Evolutionary conservation across 2,329 filamentous ascomycete genomes (phyloP), one percentile per base, ranked within the genome.

Genomic region (Penicillium sp.): DNA sequence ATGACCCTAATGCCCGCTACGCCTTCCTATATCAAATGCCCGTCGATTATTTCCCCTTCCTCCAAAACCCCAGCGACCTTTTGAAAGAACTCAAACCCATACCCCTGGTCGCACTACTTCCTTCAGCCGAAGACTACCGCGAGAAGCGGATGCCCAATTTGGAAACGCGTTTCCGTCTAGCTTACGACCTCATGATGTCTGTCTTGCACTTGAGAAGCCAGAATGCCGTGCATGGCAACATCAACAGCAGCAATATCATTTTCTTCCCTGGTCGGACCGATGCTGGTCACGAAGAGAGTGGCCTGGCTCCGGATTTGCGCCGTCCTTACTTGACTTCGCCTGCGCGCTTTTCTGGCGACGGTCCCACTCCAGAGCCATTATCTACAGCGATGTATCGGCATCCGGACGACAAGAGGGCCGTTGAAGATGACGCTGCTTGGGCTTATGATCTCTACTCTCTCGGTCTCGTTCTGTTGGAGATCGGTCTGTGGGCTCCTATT

Each of bases 241-340:
- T 89, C 67, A 88, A 87, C 72, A 88, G 86, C 74, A 85, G 81
- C 71, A 88, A 87, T 67, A 79, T 88, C 31, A 75, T 88, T 15
- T 83, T 88, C 35, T 84, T 87, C 55, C 80, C 73, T 2, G 75
- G 71, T 4, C 62, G 72, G 15, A 73, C 69, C n/a, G 71, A 69
- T 48, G 67, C 73, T 3, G 66, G 67, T 49, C 67, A 71, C 55
- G 69, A 75, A 63, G 78, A 73, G 61, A 72, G 69, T 42, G 73
- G 69, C 47, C 69, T 73, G 68, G 73, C 69, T 22, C 74, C 75
- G 50, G 79, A 82, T 47, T 76, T 87, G 51, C 80, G 83, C 12
- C 80, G 81, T 38, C 85, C 86, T 14, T 83, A 85, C 58, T 75
- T 87, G 59, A 83, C 83, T 49, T 85, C 85, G 0, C 85, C 86